phyloP scores from a whole-genome alignment of 257 asterid species.

The Coffea eugenioides region DNA sequence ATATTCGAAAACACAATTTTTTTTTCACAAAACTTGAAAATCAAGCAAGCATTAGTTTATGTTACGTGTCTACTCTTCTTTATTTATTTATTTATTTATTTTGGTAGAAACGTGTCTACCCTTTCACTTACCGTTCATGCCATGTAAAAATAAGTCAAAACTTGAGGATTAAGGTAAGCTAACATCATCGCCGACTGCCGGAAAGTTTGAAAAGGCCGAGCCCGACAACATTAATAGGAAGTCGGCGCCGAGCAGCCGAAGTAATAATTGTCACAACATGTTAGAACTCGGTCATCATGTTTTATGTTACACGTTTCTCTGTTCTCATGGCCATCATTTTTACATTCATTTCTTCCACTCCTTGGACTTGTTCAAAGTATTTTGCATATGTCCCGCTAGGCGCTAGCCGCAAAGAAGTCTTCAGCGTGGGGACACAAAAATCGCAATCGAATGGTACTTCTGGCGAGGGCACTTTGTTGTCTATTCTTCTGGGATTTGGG shows the following conservation, averaged over 20 bases:
- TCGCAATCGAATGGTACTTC: no score
- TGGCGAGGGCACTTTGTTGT: no score
- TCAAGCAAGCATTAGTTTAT: no score
- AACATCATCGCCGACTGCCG: constrained; percentile 7
- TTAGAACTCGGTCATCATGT: background rate
- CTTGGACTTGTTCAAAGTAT: background rate
- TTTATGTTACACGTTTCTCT: background rate
- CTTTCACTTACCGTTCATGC: no score
- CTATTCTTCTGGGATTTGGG: no score
- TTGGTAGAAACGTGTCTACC: no score
- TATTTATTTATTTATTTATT: no score
- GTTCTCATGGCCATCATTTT: no score
- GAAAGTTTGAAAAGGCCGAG: constrained; percentile 14
- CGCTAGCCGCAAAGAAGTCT: background rate
- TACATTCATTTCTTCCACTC: background rate
- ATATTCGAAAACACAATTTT: no score
- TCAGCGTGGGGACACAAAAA: background rate
- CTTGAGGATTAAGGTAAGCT: background rate
- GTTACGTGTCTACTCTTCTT: no score
- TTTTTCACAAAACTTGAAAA: no score
- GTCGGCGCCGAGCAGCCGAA: constrained; percentile 19
- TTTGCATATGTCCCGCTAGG: background rate
- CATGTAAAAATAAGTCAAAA: constrained; percentile 1
- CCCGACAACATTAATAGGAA: constrained; percentile 11
- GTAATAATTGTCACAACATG: background rate